A percentile compares a stretch with the other conserved stretches of the same genome.
Conservation (phyloP, 257 asterid genomes). For the Haberlea rhodopensis region DNA sequence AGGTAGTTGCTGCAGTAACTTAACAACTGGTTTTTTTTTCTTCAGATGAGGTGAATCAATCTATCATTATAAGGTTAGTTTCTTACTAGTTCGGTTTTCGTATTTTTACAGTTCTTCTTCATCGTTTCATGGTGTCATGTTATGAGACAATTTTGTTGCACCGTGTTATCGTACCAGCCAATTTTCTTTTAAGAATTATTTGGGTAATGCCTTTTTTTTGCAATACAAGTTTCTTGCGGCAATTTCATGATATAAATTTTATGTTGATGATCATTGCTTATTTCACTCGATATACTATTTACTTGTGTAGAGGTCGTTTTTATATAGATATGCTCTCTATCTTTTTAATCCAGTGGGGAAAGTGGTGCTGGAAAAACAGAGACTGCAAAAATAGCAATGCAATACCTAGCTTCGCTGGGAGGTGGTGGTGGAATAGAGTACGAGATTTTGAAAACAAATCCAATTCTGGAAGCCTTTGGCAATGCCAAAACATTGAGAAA, state of each 20-base stretch:
- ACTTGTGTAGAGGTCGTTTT: too few relatives aligned
- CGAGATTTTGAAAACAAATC: constrained; percentile 93
- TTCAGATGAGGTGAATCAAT: constrained; percentile 98
- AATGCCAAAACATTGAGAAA: constrained; percentile 96
- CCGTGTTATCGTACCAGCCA: too few relatives aligned
- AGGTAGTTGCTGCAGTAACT: constrained; percentile 25
- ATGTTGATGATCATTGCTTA: too few relatives aligned
- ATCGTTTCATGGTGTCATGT: too few relatives aligned
- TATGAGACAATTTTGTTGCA: too few relatives aligned
- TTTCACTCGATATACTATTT: too few relatives aligned
- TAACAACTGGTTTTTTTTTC: constrained; percentile 34
- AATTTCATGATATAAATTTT: constrained; percentile 9
- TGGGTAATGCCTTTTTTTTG: background rate
- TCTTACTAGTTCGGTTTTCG: constrained; percentile 17
- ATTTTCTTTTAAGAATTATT: too few relatives aligned
- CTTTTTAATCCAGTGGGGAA: constrained; percentile 77
- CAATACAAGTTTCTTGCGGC: constrained; percentile 7
- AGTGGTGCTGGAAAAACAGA: constrained; percentile 99
- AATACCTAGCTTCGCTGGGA: constrained; percentile 93
- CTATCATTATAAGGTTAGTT: constrained; percentile 90
- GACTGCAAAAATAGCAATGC: constrained; percentile 99
- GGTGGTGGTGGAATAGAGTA: constrained; percentile 98
- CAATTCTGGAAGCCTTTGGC: constrained; percentile 96
- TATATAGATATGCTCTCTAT: too few relatives aligned
- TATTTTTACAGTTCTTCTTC: too few relatives aligned